Conservation (phyloP, 352 stramenopile genomes). For the Globisporangium paroecandrum region DNA sequence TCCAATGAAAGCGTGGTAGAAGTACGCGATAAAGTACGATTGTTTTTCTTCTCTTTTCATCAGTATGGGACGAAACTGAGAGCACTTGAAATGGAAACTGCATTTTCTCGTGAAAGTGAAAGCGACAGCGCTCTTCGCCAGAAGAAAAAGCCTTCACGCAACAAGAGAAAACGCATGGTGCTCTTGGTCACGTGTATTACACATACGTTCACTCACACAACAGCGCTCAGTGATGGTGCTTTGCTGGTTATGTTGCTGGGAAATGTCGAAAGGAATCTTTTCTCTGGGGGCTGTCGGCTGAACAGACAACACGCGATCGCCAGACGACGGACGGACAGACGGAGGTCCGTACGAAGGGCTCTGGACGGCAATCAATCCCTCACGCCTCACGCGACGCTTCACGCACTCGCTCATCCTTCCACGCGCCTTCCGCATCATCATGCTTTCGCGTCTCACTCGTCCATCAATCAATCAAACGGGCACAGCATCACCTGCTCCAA, state of each 20-base stretch:
- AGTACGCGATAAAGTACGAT: conserved; percentile 8
- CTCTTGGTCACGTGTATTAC: neutral
- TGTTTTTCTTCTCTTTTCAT: neutral
- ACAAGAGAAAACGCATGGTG: neutral
- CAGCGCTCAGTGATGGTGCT: neutral
- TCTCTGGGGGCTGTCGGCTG: neutral
- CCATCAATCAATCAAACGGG: neutral
- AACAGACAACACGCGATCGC: neutral
- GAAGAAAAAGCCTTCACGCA: conserved; percentile 2
- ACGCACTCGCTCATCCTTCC: neutral
- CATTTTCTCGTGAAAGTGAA: neutral
- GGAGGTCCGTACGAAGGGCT: neutral
- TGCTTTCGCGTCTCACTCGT: neutral
- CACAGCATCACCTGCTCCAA: neutral
- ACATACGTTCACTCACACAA: neutral
- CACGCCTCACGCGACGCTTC: neutral
- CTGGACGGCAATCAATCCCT: neutral
- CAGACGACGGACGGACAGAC: neutral
- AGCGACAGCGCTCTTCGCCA: neutral
- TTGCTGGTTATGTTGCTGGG: neutral
- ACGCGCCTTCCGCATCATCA: neutral
- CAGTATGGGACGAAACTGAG: neutral
- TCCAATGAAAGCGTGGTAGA: neutral
- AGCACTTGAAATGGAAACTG: neutral
- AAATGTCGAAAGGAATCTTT: neutral